phyloP scores from a whole-genome alignment of 2,329 filamentous ascomycete genomes.

The Leptographium radiaticola region DNA sequence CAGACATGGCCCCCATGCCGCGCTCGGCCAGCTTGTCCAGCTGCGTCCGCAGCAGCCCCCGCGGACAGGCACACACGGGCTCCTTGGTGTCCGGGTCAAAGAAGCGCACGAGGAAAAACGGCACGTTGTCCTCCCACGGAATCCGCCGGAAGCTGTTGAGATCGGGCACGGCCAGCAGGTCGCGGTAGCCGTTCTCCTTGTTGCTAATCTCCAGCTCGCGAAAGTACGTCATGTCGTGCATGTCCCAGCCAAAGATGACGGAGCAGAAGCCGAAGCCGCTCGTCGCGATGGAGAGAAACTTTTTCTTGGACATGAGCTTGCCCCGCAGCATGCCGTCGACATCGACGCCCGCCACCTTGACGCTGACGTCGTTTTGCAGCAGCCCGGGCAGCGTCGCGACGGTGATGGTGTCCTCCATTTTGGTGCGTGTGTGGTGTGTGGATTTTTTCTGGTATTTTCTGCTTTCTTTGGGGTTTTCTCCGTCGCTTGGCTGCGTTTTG shows the following conservation, averaged over 20 bases:
- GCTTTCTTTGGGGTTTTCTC: too few species aligned
- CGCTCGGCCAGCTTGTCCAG: constrained; percentile 52
- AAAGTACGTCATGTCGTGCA: constrained; percentile 87
- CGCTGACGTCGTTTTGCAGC: constrained; percentile 57
- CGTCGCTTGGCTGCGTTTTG: too few species aligned
- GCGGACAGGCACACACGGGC: constrained; percentile 65
- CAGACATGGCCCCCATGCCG: constrained; percentile 77
- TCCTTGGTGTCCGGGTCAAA: constrained; percentile 63
- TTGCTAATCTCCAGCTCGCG: constrained; percentile 79
- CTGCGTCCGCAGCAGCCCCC: constrained; percentile 58
- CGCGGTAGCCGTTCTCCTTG: constrained; percentile 78
- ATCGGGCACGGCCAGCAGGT: constrained; percentile 73
- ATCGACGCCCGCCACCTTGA: constrained; percentile 82
- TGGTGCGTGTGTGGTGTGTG: too few species aligned
- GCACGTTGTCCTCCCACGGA: constrained; percentile 79
- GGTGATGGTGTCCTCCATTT: constrained; percentile 29
- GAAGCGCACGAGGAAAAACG: constrained; percentile 77
- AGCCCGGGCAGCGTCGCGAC: constrained; percentile 51
- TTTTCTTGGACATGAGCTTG: constrained; percentile 84
- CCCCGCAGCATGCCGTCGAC: constrained; percentile 78
- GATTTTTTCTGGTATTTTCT: too few species aligned
- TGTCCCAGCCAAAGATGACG: constrained; percentile 92
- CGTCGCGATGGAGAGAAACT: constrained; percentile 73
- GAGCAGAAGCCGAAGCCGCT: constrained; percentile 88
- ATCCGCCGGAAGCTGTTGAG: constrained; percentile 67